Evolutionary conservation across 768 basidiomycete species (phyloP), one percentile per base, ranked within the genome.

Genomic region (Lactifluus volemus): DNA sequence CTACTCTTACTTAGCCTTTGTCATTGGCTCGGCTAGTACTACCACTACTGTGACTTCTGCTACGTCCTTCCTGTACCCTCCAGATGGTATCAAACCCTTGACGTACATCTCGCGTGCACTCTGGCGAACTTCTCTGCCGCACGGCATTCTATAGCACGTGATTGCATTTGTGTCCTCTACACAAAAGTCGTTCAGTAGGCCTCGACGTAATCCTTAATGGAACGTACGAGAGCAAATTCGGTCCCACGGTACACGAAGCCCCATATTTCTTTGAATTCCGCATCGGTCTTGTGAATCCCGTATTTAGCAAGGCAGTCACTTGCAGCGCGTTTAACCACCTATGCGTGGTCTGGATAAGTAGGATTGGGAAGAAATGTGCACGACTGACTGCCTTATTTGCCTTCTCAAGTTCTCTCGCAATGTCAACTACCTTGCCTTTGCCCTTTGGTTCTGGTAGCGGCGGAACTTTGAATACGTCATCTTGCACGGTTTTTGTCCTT

Each of bases 381-480:
- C 3, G 19, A 71, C 78, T 67, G 63, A 87, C 86, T 63, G 77
- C 78, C 70, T 84, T 88, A 68, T 87, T 88, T 5, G 76, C 74
- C 65, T 75, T 79, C 72, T 88, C 85, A 45, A 81, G 66, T 58
- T 74, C 69, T 32, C 68, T 59, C 36, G 50, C 75, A 69, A 72
- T 79, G 71, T 63, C 77, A 9, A 67, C 60, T 9, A 63, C 68
- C 12, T 67, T 69, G 1, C 68, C 69, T 30, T 72, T 75, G 8
- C 73, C 74, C 64, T 70, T 77, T 15, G 50, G 51, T 19, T 64
- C 63, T 7, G 52, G 60, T 11, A 53, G 44, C 15, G 53, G 50
- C 34, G 53, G 60, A 32, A 55, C 67, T 19, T 53, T 61, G 60
- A 68, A 68, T n/a, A 65, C 68, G 21, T 66, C 64, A 4, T 61